Evolutionary conservation across 73 alveolate species (phyloP).

Genomic region (Uronychia setigera): DNA sequence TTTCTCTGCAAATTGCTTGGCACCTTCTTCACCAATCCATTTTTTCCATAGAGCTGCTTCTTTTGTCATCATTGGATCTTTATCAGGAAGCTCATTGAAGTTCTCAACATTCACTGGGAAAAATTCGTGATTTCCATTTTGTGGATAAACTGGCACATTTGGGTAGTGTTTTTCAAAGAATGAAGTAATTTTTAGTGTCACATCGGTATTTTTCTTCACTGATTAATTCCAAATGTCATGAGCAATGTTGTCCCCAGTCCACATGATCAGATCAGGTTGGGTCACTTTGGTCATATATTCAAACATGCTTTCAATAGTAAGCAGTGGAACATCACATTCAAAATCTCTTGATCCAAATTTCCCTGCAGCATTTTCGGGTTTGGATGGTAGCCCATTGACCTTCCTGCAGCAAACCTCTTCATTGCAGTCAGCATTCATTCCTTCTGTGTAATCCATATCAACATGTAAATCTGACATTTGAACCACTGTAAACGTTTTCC

Average conservation of each 20-base stretch:
- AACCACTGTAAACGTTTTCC: conserved; percentile 71
- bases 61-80: background rate
- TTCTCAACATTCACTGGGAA: conserved; percentile 43
- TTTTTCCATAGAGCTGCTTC: conserved; percentile 25
- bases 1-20: background rate
- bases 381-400: conserved; percentile 67
- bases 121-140: conserved; percentile 75
- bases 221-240: conserved; percentile 67
- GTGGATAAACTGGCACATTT: conserved; percentile 31
- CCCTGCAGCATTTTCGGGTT: conserved; percentile 18
- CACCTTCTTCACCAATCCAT: conserved; percentile 14
- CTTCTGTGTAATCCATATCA: conserved; percentile 79
- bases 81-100: background rate
- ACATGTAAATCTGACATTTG: conserved; percentile 91
- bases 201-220: background rate
- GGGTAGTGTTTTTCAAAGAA: conserved; percentile 36
- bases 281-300: conserved; percentile 46
- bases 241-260: conserved; percentile 91
- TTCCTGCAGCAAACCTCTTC: conserved; percentile 89
- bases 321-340: background rate
- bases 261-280: conserved; percentile 76
- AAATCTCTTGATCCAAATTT: background rate
- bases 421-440: conserved; percentile 69
- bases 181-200: conserved; percentile 46
- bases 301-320: conserved; percentile 34